These are phyloP conservation scores for Pseudogymnoascus sp. DNA, from an alignment of 2,329 filamentous ascomycete genomes.

Conservation along the genomic window DNA sequence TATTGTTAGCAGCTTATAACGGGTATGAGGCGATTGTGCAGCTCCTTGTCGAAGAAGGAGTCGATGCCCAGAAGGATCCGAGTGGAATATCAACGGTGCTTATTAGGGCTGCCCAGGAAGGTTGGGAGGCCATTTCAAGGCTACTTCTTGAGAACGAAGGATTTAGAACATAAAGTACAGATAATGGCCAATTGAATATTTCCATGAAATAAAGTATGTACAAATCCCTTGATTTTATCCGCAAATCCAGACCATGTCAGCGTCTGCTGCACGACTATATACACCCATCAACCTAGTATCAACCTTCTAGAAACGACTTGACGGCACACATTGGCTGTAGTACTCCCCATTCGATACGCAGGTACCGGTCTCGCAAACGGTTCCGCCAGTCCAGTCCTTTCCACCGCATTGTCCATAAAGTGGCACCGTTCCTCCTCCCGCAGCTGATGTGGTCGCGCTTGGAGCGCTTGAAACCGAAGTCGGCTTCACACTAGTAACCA, in stretches of 20 bases:
- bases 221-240: not conserved
- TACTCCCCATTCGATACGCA: conserved; percentile 10
- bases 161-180: not conserved
- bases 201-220: not conserved
- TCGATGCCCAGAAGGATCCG: not conserved
- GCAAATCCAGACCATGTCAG: not conserved
- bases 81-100: not conserved
- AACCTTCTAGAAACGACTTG: not conserved
- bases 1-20: not conserved
- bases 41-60: not conserved
- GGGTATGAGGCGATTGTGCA: not conserved
- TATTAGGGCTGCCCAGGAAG: not conserved
- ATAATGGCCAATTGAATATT: not conserved
- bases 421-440: not conserved
- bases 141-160: not conserved
- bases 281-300: not conserved
- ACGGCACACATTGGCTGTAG: conserved; percentile 8
- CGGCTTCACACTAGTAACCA: not conserved
- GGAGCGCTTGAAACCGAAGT: not conserved
- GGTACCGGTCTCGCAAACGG: conserved; percentile 11
- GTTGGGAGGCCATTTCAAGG: not conserved
- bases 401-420: conserved; percentile 10
- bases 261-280: not conserved
- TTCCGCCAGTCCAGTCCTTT: conserved; percentile 9
- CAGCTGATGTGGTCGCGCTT: not conserved